A percentile compares a stretch with the other conserved stretches of the same genome.
Conservation (phyloP, 306 rosid species). For the Cucurbita maxima region DNA sequence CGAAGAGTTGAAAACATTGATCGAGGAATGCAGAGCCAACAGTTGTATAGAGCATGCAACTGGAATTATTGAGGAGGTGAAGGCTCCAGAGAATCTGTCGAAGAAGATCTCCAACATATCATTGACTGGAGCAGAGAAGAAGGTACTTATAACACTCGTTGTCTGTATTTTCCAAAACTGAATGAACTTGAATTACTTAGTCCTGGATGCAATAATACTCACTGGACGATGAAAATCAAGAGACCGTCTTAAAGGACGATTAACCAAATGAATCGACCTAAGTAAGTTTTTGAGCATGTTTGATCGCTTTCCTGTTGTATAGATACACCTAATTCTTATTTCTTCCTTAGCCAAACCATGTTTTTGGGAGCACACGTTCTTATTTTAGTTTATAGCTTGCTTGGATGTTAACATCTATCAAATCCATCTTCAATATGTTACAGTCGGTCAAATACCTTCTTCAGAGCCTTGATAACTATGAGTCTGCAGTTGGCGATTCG, state of each 20-base stretch:
- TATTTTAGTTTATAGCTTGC: not conserved
- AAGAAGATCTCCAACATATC: slow-evolving; percentile 25
- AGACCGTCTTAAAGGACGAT: not conserved
- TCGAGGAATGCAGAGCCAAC: slow-evolving; percentile 38
- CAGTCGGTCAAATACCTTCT: slow-evolving; percentile 36
- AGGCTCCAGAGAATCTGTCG: slow-evolving; percentile 42
- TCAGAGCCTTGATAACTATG: slow-evolving; percentile 29
- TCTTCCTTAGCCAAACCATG: not conserved
- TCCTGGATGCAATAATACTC: not conserved
- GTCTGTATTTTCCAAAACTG: not conserved
- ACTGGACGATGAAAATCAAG: not conserved
- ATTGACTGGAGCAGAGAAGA: slow-evolving; percentile 22
- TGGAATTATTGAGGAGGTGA: slow-evolving; percentile 39
- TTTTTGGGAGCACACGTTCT: not conserved
- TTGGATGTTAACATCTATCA: not conserved
- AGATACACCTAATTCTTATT: not conserved
- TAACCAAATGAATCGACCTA: not conserved
- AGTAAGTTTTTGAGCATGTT: not conserved
- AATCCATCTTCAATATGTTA: not conserved
- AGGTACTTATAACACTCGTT: slow-evolving; percentile 13
- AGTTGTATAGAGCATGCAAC: slow-evolving; percentile 45
- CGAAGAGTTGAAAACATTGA: slow-evolving; percentile 34
- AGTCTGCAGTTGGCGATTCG: slow-evolving; percentile 30
- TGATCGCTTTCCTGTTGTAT: not conserved
- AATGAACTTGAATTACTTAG: not conserved